Percentiles rank a stretch among this genome's conserved stretches.
These are phyloP conservation scores for Amaranthus tricolor DNA, from an alignment of 179 eudicot genomes.

Conservation along the genomic window DNA sequence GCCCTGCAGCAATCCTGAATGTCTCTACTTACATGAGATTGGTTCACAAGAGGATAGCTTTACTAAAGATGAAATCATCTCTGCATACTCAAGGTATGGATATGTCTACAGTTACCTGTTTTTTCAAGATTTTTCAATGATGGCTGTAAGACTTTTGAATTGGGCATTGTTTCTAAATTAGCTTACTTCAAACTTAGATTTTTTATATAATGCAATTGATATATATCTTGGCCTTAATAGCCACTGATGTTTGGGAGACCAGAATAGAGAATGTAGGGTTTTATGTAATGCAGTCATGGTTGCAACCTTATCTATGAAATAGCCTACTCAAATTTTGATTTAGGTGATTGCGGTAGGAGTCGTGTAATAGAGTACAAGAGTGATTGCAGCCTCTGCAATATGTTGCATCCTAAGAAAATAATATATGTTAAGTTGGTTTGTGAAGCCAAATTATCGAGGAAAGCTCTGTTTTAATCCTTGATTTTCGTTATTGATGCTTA, in stretches of 20 bases:
- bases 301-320: not conserved
- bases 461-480: no score
- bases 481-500: no score
- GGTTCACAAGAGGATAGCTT: slow-evolving; percentile 98
- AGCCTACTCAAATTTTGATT: no score
- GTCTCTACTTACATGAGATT: slow-evolving; percentile 86
- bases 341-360: no score
- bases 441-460: no score
- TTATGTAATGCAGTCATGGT: not conserved
- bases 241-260: not conserved
- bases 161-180: not conserved
- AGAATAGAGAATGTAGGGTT: not conserved
- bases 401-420: no score
- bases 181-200: not conserved
- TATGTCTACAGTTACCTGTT: not conserved
- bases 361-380: no score
- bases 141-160: not conserved
- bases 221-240: not conserved
- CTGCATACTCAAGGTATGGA: slow-evolving; percentile 75
- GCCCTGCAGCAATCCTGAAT: slow-evolving; percentile 90
- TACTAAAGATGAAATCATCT: slow-evolving; percentile 87
- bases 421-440: no score
- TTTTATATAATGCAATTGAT: not conserved
- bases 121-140: not conserved
- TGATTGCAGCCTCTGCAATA: no score